Conservation (phyloP, 2,329 filamentous ascomycete species). For the Coleophoma eucalyptorum region DNA sequence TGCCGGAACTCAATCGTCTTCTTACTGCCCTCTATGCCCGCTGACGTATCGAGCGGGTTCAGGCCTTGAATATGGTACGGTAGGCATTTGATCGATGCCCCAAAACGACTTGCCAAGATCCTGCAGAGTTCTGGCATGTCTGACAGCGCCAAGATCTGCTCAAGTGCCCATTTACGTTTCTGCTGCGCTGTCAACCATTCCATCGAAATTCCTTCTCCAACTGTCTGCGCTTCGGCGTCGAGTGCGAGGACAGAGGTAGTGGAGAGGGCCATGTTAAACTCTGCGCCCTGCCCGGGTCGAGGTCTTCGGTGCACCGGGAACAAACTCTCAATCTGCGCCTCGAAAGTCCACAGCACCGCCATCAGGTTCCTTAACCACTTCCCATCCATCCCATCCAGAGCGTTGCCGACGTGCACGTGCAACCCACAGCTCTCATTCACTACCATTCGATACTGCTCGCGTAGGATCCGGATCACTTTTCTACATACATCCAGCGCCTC, state of each 20-base stretch:
- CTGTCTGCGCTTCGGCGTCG: too few species aligned
- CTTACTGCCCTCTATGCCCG: neutral
- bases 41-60: neutral
- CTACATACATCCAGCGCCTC: neutral
- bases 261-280: neutral
- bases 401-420: slow-evolving; percentile 29
- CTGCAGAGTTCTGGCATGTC: neutral
- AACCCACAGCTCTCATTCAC: slow-evolving; percentile 18
- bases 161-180: too few species aligned
- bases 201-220: too few species aligned
- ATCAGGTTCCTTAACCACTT: slow-evolving; percentile 22
- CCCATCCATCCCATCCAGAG: slow-evolving; percentile 11
- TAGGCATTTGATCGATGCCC: neutral
- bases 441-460: slow-evolving; percentile 10
- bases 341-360: slow-evolving; percentile 20
- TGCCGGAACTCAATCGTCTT: slow-evolving; percentile 16
- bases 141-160: too few species aligned
- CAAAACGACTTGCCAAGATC: neutral
- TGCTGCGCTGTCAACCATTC: too few species aligned
- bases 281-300: neutral
- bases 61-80: neutral
- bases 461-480: neutral
- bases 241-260: too few species aligned
- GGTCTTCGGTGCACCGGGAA: slow-evolving; percentile 9
- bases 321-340: slow-evolving; percentile 20